These are phyloP conservation scores for Recurvomyces mirabilis DNA, from an alignment of 495 filamentous ascomycete species.

Conservation along the genomic window DNA sequence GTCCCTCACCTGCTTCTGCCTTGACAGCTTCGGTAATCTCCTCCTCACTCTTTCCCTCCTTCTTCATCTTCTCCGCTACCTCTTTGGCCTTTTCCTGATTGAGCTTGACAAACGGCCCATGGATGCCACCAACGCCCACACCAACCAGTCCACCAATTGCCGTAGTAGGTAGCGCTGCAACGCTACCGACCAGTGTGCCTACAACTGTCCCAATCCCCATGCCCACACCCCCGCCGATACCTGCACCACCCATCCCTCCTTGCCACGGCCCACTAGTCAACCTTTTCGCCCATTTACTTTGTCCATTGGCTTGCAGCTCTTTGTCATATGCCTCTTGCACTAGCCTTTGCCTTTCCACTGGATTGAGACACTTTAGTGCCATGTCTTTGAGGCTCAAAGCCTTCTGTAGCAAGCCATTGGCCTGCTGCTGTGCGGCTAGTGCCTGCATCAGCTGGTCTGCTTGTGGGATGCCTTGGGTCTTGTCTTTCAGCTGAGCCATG, in stretches of 20 bases:
- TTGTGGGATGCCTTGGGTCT: constrained; percentile 2
- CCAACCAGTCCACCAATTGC: constrained; percentile 17
- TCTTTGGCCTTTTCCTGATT: constrained; percentile 9
- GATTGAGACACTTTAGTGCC: constrained; percentile 11
- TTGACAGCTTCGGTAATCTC: constrained; percentile 11
- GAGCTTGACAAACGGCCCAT: constrained; percentile 19
- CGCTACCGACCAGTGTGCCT: constrained; percentile 13
- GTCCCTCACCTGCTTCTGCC: constrained; percentile 8
- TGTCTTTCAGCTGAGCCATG: not conserved
- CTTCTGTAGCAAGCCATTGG: constrained; percentile 7
- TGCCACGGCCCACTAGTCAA: constrained; percentile 18
- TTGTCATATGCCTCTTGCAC: constrained; percentile 19
- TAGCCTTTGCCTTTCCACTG: constrained; percentile 11
- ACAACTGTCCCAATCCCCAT: constrained; percentile 19
- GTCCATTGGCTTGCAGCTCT: constrained; percentile 17
- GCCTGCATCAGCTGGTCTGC: constrained; percentile 9
- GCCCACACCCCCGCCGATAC: constrained; percentile 17
- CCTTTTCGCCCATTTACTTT: constrained; percentile 13
- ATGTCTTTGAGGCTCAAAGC: constrained; percentile 10
- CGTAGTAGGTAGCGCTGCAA: constrained; percentile 15
- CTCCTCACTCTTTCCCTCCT: constrained; percentile 9
- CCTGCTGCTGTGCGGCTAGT: constrained; percentile 10
- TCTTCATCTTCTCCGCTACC: constrained; percentile 5
- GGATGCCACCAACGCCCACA: constrained; percentile 15
- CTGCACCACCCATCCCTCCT: constrained; percentile 17